A percentile compares a stretch with the other conserved stretches of the same genome.
phyloP scores from a whole-genome alignment of 129 eudicot species.

The Ambrosia trifida region DNA sequence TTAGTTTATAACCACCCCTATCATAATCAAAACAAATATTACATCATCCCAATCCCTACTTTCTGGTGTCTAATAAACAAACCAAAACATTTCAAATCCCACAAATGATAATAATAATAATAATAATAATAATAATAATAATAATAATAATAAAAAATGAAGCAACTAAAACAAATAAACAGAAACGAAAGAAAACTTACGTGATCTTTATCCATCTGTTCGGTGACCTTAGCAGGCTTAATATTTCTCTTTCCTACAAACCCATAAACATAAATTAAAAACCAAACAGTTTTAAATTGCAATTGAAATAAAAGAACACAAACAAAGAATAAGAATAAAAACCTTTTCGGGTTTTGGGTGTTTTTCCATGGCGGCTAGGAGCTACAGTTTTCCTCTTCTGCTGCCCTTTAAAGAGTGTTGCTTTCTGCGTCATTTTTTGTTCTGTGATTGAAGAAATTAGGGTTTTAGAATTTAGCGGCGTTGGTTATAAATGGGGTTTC shows the following conservation, averaged over 20 bases:
- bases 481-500: not conserved
- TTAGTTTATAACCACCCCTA: not conserved
- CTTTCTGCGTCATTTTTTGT: slow-evolving; percentile 71
- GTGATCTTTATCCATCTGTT: slow-evolving; percentile 65
- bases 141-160: too few species aligned
- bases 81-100: not conserved
- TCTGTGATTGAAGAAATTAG: not conserved
- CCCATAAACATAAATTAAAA: not conserved
- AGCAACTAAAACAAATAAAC: not conserved
- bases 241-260: slow-evolving; percentile 65
- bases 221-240: slow-evolving; percentile 68
- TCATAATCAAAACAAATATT: not conserved
- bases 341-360: slow-evolving; percentile 71
- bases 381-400: slow-evolving; percentile 70
- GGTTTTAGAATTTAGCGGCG: slow-evolving; percentile 21
- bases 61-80: not conserved
- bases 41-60: not conserved
- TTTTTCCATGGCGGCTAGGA: slow-evolving; percentile 85
- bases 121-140: not conserved
- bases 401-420: slow-evolving; percentile 70
- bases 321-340: not conserved
- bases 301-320: not conserved
- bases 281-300: not conserved
- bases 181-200: slow-evolving; percentile 33
- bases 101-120: not conserved